A percentile compares a stretch with the other conserved stretches of the same genome.
Conservation (phyloP, 1,139 yeast genomes). For the Taiozyma onychis region DNA sequence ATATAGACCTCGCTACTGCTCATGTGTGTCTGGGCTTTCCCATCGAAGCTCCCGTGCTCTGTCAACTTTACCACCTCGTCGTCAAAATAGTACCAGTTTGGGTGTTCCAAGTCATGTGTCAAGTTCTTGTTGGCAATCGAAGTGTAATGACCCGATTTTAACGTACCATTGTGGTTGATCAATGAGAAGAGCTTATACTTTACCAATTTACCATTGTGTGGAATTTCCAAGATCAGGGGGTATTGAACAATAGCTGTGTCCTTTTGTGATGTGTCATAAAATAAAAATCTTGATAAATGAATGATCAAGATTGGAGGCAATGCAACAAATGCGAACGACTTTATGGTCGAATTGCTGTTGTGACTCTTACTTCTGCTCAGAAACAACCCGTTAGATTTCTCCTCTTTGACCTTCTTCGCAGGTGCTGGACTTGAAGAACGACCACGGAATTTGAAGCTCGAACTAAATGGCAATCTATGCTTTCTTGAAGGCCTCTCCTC, state of each 20-base stretch:
- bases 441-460: slow-evolving; percentile 18
- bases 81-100: slow-evolving; percentile 68
- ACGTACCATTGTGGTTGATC: slow-evolving; percentile 65
- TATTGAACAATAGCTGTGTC: slow-evolving; percentile 48
- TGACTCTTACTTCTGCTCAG: slow-evolving; percentile 4
- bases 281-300: slow-evolving; percentile 57
- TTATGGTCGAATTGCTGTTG: slow-evolving; percentile 32
- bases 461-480: slow-evolving; percentile 16
- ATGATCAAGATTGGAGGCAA: slow-evolving; percentile 60
- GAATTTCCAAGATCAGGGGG: slow-evolving; percentile 47
- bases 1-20: slow-evolving; percentile 63
- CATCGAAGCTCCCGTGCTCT: slow-evolving; percentile 41
- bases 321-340: slow-evolving; percentile 54
- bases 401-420: slow-evolving; percentile 23
- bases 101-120: slow-evolving; percentile 27
- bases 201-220: slow-evolving; percentile 34
- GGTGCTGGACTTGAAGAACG: slow-evolving; percentile 22
- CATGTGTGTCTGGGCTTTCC: slow-evolving; percentile 34
- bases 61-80: slow-evolving; percentile 55
- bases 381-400: not conserved
- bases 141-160: slow-evolving; percentile 73
- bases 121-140: slow-evolving; percentile 50
- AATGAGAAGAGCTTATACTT: slow-evolving; percentile 54
- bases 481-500: slow-evolving; percentile 5
- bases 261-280: slow-evolving; percentile 50